Base-by-base conservation (phyloP, 148 eudicot genomes). In the Diospyros kaki region DNA sequence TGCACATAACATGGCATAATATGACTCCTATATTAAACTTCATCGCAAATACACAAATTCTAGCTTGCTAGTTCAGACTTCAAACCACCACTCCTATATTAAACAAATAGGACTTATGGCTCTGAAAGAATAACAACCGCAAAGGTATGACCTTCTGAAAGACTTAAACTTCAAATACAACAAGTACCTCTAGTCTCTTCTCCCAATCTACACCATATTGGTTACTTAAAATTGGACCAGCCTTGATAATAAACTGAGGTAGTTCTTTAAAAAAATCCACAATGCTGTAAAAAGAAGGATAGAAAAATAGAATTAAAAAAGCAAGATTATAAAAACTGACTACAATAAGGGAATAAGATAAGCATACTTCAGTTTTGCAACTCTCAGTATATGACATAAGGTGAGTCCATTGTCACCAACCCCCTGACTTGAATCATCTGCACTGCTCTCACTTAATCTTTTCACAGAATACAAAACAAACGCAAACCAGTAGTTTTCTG, bases 191-290 rank as follows among this genome's bases (percentile, higher is more conserved):
- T 8, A 92, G 85, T 75, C 85, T 84, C 88, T 88, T 89, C 77
- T 89, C 90, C 94, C 92, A 92, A 63, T 92, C 88, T 76, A 71
- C 76, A 58, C 92, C 94, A 82, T 86, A 91, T 42, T 85, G 74
- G 76, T 76, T 84, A 77, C 84, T 74, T 51, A 89, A 76, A 79
- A 28, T 70, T 38, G 94, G 85, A 66, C 97, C 90, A 80, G 84
- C 81, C 75, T 87, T 86, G 58, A 88, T 73, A 59, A 85, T 61
- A 78, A 89, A 89, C 76, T 89, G 97, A 76, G 88, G 94, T 71
- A 91, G 84, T 84, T 91, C 97, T 81, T 91, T 89, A 75, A 86
- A 89, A 79, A 89, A 91, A 56, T 89, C 97, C 50, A 82, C 85
- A 83, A 88, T 70, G 77, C 97, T 91, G 84, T 60, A 81, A 74